Conservation (phyloP, 148 eudicot species). For the Rhododendron vialii region DNA sequence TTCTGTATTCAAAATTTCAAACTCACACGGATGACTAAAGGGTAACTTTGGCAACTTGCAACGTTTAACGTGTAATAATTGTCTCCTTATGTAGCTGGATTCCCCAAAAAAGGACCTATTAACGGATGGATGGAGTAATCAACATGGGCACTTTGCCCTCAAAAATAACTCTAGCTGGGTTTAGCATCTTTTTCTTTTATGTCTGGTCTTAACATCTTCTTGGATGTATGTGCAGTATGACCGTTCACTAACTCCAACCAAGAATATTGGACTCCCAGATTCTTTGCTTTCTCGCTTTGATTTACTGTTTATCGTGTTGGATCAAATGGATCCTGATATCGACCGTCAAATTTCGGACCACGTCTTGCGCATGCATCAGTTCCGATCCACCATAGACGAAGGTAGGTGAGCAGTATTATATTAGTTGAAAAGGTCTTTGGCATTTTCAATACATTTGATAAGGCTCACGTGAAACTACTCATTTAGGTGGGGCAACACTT, state of each 20-base stretch:
- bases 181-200: constrained; percentile 8
- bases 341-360: constrained; percentile 91
- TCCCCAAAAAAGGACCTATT: neutral
- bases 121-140: neutral
- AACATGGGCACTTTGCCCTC: neutral
- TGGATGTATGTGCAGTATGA: constrained; percentile 65
- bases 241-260: constrained; percentile 94
- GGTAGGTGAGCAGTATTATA: constrained; percentile 35
- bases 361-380: constrained; percentile 94
- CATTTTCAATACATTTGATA: neutral
- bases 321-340: constrained; percentile 99
- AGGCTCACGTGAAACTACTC: constrained; percentile 7
- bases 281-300: constrained; percentile 98
- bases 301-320: constrained; percentile 90
- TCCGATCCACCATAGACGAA: constrained; percentile 79
- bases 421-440: neutral
- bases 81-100: neutral
- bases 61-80: neutral
- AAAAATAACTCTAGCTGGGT: neutral
- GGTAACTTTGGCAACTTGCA: neutral
- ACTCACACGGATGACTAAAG: neutral
- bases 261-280: constrained; percentile 96
- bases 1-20: neutral
- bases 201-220: neutral
- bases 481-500: constrained; percentile 55